Base-by-base conservation (phyloP, 1,139 yeast species). In the Kurtzmaniella quercitrusa region DNA sequence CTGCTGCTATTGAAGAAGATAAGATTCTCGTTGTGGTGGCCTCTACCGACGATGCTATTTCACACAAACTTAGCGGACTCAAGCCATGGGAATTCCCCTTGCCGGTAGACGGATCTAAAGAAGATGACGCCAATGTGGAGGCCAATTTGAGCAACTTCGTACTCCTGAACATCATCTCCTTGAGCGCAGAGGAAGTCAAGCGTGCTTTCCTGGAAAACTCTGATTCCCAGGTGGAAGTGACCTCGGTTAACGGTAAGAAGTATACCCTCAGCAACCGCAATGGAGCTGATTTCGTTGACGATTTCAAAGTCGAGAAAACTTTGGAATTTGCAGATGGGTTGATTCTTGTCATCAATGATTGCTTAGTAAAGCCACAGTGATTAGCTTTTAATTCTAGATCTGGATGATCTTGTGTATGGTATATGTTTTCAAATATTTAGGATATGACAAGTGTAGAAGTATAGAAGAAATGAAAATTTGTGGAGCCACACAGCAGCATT, bases 71-170 rank as follows among this genome's bases (percentile, higher is more conserved):
- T 53, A 31, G 56, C 62, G 60, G 57, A 46, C 40, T 61, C 48
- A 83, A 83, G 55, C 90, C 90, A 31, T 83, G 90, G 90, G 81
- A 81, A 54, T 83, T 81, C 57, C 90, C 91, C 1, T 62, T 79
- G 15, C 67, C 65, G 6, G 51, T 49, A 16, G 57, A 52, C 12
- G 68, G 62, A 38, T 75, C 71, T 23, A 65, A 68, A 47, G 68
- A 67, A 34, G 63, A 68, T 16, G 82, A 78, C 40, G 56, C 61
- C 29, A 65, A 72, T 0, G 69, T 77, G 6, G 57, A 62, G 12
- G 52, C 63, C 3, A 84, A 84, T 57, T 60, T 81, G 37, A 58
- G 70, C 38, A 64, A 66, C 48, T 83, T 81, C 52, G 69, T 82
- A 34, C 38, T 36, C 21, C 38, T 36, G 63, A 71, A 48, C 73